phyloP scores from a whole-genome alignment of 1,284 basidiomycete species.

The Rhodotorula glutinis region DNA sequence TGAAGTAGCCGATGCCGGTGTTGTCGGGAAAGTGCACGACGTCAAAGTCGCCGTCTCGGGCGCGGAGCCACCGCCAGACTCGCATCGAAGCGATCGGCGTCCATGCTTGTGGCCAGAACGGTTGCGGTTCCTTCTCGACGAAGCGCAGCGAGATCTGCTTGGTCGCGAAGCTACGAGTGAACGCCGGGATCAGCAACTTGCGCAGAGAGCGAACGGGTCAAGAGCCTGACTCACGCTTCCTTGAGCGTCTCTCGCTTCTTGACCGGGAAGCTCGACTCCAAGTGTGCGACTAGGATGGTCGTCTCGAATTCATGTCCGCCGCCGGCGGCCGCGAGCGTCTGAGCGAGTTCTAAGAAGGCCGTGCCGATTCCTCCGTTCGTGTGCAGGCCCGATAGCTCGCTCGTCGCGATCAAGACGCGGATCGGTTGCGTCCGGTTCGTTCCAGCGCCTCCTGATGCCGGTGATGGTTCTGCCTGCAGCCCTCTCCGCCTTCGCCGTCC shows the following conservation, averaged over 20 bases:
- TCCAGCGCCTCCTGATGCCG: too few species aligned
- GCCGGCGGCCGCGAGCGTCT: conserved; percentile 14
- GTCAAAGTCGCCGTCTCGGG: conserved; percentile 24
- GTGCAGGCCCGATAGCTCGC: conserved; percentile 36
- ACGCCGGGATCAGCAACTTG: background rate
- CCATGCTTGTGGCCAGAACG: conserved; percentile 34
- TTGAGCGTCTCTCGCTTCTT: conserved; percentile 6
- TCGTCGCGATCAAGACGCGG: conserved; percentile 34
- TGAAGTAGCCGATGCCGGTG: conserved; percentile 38
- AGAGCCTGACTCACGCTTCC: conserved; percentile 1
- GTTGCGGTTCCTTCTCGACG: conserved; percentile 22
- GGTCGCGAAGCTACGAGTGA: conserved; percentile 12
- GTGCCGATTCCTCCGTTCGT: conserved; percentile 40
- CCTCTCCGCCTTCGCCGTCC: background rate
- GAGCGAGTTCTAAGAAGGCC: conserved; percentile 33
- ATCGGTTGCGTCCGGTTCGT: background rate
- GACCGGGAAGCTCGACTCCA: conserved; percentile 18
- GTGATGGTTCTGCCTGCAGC: conserved; percentile 13
- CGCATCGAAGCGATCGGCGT: conserved; percentile 33
- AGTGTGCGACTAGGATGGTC: conserved; percentile 33
- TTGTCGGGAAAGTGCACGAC: conserved; percentile 41
- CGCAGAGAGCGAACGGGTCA: too few species aligned
- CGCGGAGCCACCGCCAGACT: conserved; percentile 26
- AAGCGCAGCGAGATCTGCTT: conserved; percentile 23
- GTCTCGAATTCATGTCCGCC: conserved; percentile 11